Base-by-base conservation (phyloP, 129 eudicot genomes). In the Artemisia tridentata region DNA sequence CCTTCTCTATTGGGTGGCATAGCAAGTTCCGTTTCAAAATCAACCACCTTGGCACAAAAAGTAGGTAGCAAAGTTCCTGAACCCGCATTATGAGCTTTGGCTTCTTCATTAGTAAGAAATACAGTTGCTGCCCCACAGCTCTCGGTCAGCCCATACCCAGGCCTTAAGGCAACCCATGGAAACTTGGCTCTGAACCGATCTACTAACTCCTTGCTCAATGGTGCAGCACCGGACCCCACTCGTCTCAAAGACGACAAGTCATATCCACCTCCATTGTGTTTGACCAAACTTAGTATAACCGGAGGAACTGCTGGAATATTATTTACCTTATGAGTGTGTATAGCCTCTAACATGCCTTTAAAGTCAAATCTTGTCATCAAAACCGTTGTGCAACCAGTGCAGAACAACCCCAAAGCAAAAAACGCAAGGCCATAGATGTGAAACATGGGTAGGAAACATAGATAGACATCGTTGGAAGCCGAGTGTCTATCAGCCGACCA, bases 291-390 rank as follows among this genome's bases (percentile, higher is more conserved):
- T 7, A 87, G 89, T 64, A 90, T 83, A 31, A 87, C 83, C 4
- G 95, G 95, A 18, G 97, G 97, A 63, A 90, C 97, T 4, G 90
- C 95, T 0, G 97, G 87, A 48, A 87, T 72, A 80, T 87, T 85
- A 31, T 51, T 85, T 64, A 87, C 83, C 27, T 59, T 71, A 66
- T 87, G 76, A 29, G 76, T 85, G 11, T 86, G 88, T 79, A 90
- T 83, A 19, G 91, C 86, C 58, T 81, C 86, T 31, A 90, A 79
- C 97, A 87, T 87, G 51, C 68, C 86, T 67, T 75, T 72, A 18
- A 85, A 81, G 62, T 87, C 87, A 5, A 58, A 90, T 76, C 62
- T 85, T 53, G 65, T 69, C 95, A 90, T 87, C 14, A 90, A 10
- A 27, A 87, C 86, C 0, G 81, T 85, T 7, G 97, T 90, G n/a